Evolutionary conservation across 768 basidiomycete genomes (phyloP).

Genomic region (Lactarius tabidus): DNA sequence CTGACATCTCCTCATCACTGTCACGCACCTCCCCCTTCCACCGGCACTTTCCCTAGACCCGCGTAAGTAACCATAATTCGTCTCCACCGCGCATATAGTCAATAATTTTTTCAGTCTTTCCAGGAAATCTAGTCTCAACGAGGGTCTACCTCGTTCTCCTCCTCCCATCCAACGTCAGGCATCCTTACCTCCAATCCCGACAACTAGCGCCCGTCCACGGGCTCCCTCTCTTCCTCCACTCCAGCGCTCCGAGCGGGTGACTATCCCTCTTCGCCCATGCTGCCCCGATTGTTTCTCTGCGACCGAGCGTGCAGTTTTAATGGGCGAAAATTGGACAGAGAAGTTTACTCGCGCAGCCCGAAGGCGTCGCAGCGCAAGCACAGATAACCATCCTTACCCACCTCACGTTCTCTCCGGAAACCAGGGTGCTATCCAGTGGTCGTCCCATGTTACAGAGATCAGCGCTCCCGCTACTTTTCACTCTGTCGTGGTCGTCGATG

Average conservation of each 20-base stretch:
- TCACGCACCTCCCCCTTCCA: slow-evolving; percentile 44
- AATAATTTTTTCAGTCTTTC: slow-evolving; percentile 10
- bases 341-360: slow-evolving; percentile 60
- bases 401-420: slow-evolving; percentile 21
- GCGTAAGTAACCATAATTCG: slow-evolving; percentile 4
- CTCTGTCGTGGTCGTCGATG: slow-evolving; percentile 18
- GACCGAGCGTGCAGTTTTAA: slow-evolving; percentile 52
- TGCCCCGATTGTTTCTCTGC: slow-evolving; percentile 58
- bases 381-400: slow-evolving; percentile 26
- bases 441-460: slow-evolving; percentile 14
- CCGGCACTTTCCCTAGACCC: slow-evolving; percentile 7
- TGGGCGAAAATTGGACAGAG: slow-evolving; percentile 59
- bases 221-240: slow-evolving; percentile 24
- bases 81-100: background rate
- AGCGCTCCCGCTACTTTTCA: slow-evolving; percentile 24
- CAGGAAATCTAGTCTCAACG: slow-evolving; percentile 15
- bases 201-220: slow-evolving; percentile 9
- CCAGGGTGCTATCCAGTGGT: slow-evolving; percentile 22
- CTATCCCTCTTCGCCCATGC: slow-evolving; percentile 68
- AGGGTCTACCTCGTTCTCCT: slow-evolving; percentile 31
- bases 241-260: slow-evolving; percentile 38
- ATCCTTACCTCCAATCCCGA: slow-evolving; percentile 8
- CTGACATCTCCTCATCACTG: slow-evolving; percentile 39
- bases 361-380: slow-evolving; percentile 44
- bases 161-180: slow-evolving; percentile 51